Base-by-base conservation (phyloP, 768 basidiomycete species). In the Lentinus tigrinus region DNA sequence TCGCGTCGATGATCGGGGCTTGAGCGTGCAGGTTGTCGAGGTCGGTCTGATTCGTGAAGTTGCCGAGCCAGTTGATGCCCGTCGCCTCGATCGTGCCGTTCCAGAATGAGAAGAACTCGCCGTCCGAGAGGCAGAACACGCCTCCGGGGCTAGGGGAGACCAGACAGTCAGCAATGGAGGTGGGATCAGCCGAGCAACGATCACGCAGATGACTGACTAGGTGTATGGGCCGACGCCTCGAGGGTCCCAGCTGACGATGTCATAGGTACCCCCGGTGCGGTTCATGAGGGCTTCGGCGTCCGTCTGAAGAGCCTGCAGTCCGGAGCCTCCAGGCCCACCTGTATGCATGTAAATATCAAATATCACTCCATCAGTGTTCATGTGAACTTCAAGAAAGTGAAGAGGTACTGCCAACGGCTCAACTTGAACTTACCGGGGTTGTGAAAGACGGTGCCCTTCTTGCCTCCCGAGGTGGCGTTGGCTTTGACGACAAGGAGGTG, bases 251-350 rank as follows among this genome's bases (percentile, higher is more conserved):
- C 54, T 56, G 26, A 61, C 42, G 42, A 61, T 50, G 47, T 61
- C 59, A 31, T 56, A 61, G 26, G 50, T 51, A 17, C 59, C 59
- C 9, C 54, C 54, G 19, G 55, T 27, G 23, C 51, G 54, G 43
- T 47, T 43, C 31, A 56, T 46, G 21, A 61, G 17, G 16, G 49
- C 49, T 3, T 27, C 24, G 13, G 53, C 43, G 23, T 56, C 55
- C 10, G 34, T 40, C 7, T 34, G 23, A 26, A 61, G 54, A 23
- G 55, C 40, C 17, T 56, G 40, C 4, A 61, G 24, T 3, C 59
- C 59, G 13, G 59, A 61, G 3, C 47, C 55, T 9, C 59, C 59
- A n/a, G 59, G 59, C 3, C 59, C 59, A 26, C 59, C 59, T 61
- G 7, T 10, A 3, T 14, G 19, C 13, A 49, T 6, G 3, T 23